phyloP scores from a whole-genome alignment of 2,329 filamentous ascomycete genomes.

The Botrytis cinerea region DNA sequence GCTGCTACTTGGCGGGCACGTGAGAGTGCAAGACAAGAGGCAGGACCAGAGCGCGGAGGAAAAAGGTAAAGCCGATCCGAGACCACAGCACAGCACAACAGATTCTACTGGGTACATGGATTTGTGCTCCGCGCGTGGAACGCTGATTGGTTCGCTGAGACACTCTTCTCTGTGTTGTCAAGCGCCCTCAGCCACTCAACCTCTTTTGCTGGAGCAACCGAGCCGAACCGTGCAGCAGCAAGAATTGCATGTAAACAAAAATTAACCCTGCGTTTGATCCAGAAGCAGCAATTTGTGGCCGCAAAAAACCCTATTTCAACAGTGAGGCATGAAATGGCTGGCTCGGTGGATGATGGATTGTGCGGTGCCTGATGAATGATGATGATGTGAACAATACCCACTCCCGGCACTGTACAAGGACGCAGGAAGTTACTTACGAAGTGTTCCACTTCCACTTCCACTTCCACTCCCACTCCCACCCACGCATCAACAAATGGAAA shows the following conservation, averaged over 20 bases:
- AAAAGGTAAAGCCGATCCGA: neutral
- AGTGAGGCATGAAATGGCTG: neutral
- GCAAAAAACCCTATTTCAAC: neutral
- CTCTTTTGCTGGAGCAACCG: slow-evolving; percentile 5
- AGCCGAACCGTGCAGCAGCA: no score
- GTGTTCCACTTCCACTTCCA: neutral
- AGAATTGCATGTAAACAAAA: neutral
- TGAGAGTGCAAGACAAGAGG: neutral
- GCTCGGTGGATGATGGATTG: neutral
- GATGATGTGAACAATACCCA: neutral
- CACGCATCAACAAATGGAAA: neutral
- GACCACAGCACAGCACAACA: no score
- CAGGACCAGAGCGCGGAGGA: neutral
- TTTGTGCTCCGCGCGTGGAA: neutral
- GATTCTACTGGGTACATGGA: neutral
- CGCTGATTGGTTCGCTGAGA: neutral
- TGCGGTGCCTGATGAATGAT: neutral
- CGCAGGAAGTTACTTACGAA: no score
- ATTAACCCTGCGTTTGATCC: neutral
- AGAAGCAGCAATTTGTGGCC: neutral
- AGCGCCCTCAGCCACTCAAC: neutral
- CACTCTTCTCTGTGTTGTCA: slow-evolving; percentile 3
- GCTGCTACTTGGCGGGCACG: no score
- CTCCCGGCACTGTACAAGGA: no score
- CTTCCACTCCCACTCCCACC: no score